A percentile compares a stretch with the other conserved stretches of the same genome.
Conservation (phyloP, 225 moss, liverwort and hornwort genomes). For the Takakia lepidozioides region DNA sequence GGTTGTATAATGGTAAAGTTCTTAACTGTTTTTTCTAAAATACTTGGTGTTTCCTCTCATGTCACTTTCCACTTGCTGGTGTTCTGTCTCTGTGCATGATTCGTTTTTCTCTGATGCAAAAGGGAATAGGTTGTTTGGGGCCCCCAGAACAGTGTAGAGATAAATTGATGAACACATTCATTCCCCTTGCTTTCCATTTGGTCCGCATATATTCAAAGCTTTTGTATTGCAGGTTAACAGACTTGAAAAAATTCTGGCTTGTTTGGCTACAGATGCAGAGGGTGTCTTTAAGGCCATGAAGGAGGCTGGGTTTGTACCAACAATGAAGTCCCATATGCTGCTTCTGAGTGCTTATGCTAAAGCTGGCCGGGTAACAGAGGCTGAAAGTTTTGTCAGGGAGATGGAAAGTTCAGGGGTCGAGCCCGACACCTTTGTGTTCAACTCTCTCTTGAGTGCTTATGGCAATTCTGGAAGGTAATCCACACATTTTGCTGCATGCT, state of each 20-base stretch:
- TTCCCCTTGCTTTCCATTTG: too few relatives aligned
- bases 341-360: conserved; percentile 74
- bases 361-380: conserved; percentile 68
- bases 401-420: conserved; percentile 53
- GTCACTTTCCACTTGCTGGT: too few relatives aligned
- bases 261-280: conserved; percentile 59
- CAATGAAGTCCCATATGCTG: conserved; percentile 76
- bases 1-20: conserved; percentile 46
- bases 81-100: too few relatives aligned
- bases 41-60: too few relatives aligned
- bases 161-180: too few relatives aligned
- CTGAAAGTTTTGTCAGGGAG: conserved; percentile 66
- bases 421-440: conserved; percentile 79
- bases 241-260: too few relatives aligned
- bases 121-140: too few relatives aligned
- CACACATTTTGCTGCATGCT: too few relatives aligned
- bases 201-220: too few relatives aligned
- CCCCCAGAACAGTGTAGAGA: too few relatives aligned
- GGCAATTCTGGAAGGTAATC: conserved; percentile 69
- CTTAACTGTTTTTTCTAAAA: not conserved
- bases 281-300: conserved; percentile 57
- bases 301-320: conserved; percentile 52
- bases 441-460: conserved; percentile 73
- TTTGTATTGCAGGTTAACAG: too few relatives aligned
- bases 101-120: too few relatives aligned